Evolutionary conservation across 805 yeast species (phyloP).

Genomic region (Candida suzukii): DNA sequence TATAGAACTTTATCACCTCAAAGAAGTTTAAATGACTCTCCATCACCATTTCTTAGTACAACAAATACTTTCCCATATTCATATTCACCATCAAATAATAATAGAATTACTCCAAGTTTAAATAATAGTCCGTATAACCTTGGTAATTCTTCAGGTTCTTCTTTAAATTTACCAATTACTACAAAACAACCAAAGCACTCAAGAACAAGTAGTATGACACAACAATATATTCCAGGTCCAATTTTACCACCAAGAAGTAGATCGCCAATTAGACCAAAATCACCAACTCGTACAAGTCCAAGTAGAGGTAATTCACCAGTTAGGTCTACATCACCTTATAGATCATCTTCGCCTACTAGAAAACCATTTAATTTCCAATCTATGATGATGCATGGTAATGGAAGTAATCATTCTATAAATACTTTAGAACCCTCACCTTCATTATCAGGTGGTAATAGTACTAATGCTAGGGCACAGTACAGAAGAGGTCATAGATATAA

Average conservation of each 20-base stretch:
- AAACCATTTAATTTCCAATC: constrained; percentile 64
- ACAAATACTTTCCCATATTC: background rate
- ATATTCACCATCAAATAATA: background rate
- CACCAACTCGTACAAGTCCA: constrained; percentile 15
- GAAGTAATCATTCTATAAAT: constrained; percentile 9
- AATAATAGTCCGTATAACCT: background rate
- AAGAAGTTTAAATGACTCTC: background rate
- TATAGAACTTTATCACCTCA: constrained; percentile 4
- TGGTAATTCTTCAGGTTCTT: background rate
- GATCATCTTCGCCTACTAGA: constrained; percentile 26
- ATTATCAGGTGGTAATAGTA: background rate
- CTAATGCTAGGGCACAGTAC: constrained; percentile 47
- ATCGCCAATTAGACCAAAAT: constrained; percentile 19
- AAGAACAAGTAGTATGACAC: constrained; percentile 11
- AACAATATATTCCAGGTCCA: constrained; percentile 17
- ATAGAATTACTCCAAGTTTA: background rate
- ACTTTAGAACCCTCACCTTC: background rate
- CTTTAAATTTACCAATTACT: background rate
- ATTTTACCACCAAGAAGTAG: constrained; percentile 13
- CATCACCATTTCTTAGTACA: background rate
- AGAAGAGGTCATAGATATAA: constrained; percentile 94
- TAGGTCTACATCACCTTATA: constrained; percentile 17
- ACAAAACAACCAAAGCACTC: constrained; percentile 4
- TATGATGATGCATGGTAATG: constrained; percentile 27
- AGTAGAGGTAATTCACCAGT: constrained; percentile 19